Percentiles rank a stretch among this genome's conserved stretches.
Evolutionary conservation across 176 grass and related monocot species (phyloP).

Genomic region (Carex cristatella): DNA sequence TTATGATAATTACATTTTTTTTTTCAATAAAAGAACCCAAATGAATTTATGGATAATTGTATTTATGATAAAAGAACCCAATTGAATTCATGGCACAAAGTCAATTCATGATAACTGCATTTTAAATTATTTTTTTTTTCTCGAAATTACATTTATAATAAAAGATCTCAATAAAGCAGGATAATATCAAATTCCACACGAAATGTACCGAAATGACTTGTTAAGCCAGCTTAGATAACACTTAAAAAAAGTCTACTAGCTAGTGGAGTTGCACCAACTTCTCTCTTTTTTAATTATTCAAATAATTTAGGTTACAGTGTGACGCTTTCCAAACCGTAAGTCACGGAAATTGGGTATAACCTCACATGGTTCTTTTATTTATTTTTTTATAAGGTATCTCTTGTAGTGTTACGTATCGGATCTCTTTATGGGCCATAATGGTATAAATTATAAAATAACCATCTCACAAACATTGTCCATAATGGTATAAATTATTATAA

Average conservation of each 20-base stretch:
- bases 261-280: slow-evolving; percentile 14
- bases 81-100: neutral
- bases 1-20: neutral
- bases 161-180: neutral
- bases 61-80: neutral
- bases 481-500: neutral
- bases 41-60: neutral
- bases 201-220: neutral
- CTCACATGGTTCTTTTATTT: neutral
- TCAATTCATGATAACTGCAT: no score
- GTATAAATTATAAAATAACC: neutral
- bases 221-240: neutral
- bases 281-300: slow-evolving; percentile 4
- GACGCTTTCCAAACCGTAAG: slow-evolving; percentile 8
- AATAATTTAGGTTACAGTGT: neutral
- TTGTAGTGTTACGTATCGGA: no score
- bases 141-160: neutral
- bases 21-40: neutral
- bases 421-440: neutral
- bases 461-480: neutral
- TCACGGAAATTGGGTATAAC: slow-evolving; percentile 20
- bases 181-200: slow-evolving; percentile 6
- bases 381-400: neutral
- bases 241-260: neutral
- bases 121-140: neutral